Evolutionary conservation across 2,329 filamentous ascomycete genomes (phyloP).

Genomic region (Phialocephala subalpina): DNA sequence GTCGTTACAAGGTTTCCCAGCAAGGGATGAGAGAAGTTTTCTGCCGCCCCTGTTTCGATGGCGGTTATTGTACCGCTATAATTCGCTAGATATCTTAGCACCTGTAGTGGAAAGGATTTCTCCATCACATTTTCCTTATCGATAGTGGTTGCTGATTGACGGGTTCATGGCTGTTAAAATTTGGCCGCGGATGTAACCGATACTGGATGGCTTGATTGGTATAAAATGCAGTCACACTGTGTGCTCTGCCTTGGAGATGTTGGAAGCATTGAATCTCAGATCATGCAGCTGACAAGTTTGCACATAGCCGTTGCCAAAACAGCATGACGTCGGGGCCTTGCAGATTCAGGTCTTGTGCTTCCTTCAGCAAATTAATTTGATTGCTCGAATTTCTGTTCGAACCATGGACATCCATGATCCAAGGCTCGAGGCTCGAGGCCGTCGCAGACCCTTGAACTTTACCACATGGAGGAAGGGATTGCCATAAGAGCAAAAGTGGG

Average conservation of each 20-base stretch:
- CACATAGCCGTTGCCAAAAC: slow-evolving; percentile 35
- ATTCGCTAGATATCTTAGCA: slow-evolving; percentile 25
- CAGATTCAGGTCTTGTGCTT: slow-evolving; percentile 37
- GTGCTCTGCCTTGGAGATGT: slow-evolving; percentile 1
- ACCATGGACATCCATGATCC: slow-evolving; percentile 5
- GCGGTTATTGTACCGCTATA: slow-evolving; percentile 29
- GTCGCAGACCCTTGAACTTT: slow-evolving; percentile 14
- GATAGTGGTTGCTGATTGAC: slow-evolving; percentile 30
- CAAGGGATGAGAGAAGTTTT: slow-evolving; percentile 5
- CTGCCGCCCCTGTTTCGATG: slow-evolving; percentile 13
- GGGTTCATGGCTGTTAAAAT: slow-evolving; percentile 3
- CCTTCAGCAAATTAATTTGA: slow-evolving; percentile 12
- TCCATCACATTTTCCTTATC: slow-evolving; percentile 31
- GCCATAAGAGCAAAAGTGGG: background rate
- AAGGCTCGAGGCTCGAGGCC: slow-evolving; percentile 1
- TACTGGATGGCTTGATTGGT: too few species aligned
- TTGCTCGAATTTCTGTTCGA: slow-evolving; percentile 8
- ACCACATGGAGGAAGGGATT: slow-evolving; percentile 21
- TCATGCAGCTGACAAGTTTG: slow-evolving; percentile 38
- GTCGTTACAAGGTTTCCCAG: slow-evolving; percentile 5
- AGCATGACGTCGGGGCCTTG: slow-evolving; percentile 41
- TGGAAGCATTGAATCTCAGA: slow-evolving; percentile 23
- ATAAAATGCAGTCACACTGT: background rate
- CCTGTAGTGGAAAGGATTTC: slow-evolving; percentile 13
- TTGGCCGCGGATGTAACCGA: background rate